Evolutionary conservation across 768 basidiomycete species (phyloP).

Genomic region (Sistotremastrum niveocremeum): DNA sequence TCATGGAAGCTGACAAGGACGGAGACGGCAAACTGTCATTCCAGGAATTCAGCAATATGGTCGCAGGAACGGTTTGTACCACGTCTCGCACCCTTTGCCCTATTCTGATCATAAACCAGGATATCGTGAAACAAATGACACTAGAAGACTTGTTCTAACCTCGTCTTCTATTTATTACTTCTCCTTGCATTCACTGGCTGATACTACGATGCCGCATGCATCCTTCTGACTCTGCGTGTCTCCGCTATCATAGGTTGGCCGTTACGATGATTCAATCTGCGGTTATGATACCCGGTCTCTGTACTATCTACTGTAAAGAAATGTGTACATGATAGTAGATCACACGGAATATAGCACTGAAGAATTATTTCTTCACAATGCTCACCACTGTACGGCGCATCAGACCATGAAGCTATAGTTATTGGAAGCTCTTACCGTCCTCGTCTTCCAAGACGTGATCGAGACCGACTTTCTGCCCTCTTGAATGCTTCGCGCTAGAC

Average conservation of each 20-base stretch:
- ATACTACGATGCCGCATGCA: no score
- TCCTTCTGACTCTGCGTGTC: no score
- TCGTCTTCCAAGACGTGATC: constrained; percentile 83
- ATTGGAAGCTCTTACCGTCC: constrained; percentile 42
- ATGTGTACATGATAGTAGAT: background rate
- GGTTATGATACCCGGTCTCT: no score
- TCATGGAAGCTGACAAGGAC: constrained; percentile 98
- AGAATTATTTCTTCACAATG: constrained; percentile 39
- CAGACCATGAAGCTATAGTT: constrained; percentile 1
- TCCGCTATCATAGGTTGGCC: no score
- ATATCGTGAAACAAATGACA: constrained; percentile 99
- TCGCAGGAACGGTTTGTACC: constrained; percentile 76
- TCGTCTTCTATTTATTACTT: no score
- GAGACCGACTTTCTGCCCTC: constrained; percentile 90
- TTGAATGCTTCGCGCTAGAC: constrained; percentile 88
- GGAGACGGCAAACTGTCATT: constrained; percentile 96
- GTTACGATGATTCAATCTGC: no score
- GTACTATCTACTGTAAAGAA: no score
- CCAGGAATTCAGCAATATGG: constrained; percentile 94
- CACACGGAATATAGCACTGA: background rate
- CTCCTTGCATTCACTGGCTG: no score
- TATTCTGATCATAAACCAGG: constrained; percentile 31
- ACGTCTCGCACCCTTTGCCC: background rate
- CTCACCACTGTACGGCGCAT: constrained; percentile 35
- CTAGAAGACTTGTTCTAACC: constrained; percentile 77